Conservation (phyloP, 257 asterid genomes). For the Solanum piurae region DNA sequence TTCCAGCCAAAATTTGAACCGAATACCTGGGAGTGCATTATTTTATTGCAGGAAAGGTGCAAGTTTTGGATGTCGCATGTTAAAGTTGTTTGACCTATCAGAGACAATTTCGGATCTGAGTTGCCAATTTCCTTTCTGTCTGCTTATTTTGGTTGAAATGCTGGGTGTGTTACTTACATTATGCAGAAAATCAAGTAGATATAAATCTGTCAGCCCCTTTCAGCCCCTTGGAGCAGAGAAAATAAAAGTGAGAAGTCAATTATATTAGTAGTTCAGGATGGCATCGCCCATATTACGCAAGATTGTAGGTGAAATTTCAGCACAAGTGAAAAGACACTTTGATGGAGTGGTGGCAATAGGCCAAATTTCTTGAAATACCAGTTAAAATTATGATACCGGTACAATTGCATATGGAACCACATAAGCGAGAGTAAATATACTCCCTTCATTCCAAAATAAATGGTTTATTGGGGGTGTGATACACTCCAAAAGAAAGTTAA, state of each 20-base stretch:
- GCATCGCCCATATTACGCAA: neutral
- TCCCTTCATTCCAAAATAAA: neutral
- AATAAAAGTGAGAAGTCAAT: neutral
- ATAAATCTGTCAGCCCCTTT: neutral
- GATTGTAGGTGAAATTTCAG: neutral
- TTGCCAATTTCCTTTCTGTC: neutral
- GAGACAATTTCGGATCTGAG: neutral
- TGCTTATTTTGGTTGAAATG: neutral
- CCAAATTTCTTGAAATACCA: neutral
- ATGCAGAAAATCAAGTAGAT: neutral
- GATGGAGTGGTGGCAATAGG: neutral
- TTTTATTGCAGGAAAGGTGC: neutral
- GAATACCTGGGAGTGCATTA: neutral
- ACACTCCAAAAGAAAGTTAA: neutral
- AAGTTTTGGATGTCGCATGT: neutral
- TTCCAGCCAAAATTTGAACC: neutral
- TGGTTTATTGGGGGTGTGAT: neutral
- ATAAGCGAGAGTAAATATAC: neutral
- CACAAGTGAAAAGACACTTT: neutral
- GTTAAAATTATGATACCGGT: neutral
- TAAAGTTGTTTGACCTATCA: neutral
- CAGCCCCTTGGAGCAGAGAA: neutral
- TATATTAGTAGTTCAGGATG: neutral
- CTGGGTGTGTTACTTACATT: neutral
- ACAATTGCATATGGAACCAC: neutral